Evolutionary conservation across 1,139 yeast species (phyloP).

Genomic region (Debaryomyces fabryi): DNA sequence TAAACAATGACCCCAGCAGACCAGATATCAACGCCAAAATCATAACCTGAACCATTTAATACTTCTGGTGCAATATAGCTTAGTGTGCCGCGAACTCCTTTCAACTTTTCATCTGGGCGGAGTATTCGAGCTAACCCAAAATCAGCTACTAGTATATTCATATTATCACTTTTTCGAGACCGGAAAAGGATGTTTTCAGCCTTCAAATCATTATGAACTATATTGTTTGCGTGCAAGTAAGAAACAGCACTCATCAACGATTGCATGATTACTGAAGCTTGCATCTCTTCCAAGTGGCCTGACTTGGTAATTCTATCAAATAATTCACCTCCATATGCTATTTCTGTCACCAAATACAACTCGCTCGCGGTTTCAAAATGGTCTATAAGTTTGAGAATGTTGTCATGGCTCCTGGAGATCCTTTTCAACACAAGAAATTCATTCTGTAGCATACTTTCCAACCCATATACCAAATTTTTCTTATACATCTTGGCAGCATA

Average conservation of each 20-base stretch:
- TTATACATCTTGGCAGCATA: conserved; percentile 44
- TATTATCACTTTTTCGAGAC: conserved; percentile 19
- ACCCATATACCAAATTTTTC: conserved; percentile 37
- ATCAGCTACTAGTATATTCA: conserved; percentile 66
- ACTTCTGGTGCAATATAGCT: conserved; percentile 80
- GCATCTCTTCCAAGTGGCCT: conserved; percentile 41
- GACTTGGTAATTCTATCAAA: conserved; percentile 59
- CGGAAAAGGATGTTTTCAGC: conserved; percentile 44
- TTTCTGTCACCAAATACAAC: conserved; percentile 64
- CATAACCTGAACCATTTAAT: conserved; percentile 55
- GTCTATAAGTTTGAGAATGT: conserved; percentile 63
- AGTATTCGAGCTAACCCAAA: conserved; percentile 61
- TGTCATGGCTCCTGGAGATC: conserved; percentile 48
- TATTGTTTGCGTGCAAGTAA: conserved; percentile 33
- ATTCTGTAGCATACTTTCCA: conserved; percentile 46
- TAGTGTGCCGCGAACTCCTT: conserved; percentile 60
- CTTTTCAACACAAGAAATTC: conserved; percentile 57
- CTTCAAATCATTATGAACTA: conserved; percentile 48
- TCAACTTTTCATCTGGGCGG: conserved; percentile 26
- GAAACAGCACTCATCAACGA: conserved; percentile 33
- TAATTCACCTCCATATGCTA: conserved; percentile 72
- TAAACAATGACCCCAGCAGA: conserved; percentile 75
- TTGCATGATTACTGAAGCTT: conserved; percentile 46
- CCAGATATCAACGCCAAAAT: conserved; percentile 71
- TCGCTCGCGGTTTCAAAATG: conserved; percentile 67